Conservation (phyloP, 352 stramenopile genomes). For the Globisporangium echinulatum region DNA sequence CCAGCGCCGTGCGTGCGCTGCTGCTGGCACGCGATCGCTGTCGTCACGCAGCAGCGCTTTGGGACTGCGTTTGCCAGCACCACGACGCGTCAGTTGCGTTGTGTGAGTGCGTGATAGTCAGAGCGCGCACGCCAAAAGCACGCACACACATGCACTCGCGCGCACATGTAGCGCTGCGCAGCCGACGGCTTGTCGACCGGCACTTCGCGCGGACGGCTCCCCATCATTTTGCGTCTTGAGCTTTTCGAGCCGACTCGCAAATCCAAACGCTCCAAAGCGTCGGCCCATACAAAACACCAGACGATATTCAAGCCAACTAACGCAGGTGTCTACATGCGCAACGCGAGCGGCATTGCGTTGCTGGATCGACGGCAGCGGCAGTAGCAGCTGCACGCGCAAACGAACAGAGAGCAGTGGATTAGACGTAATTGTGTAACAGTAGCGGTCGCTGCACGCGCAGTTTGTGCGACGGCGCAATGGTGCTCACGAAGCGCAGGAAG, state of each 20-base stretch:
- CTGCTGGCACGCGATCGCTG: not conserved
- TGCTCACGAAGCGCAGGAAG: slow-evolving; percentile 13
- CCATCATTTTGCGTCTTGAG: not conserved
- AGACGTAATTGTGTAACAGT: no score
- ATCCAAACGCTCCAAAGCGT: no score
- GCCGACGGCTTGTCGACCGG: slow-evolving; percentile 49
- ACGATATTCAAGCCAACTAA: no score
- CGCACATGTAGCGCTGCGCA: slow-evolving; percentile 47
- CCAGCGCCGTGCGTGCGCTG: slow-evolving; percentile 18
- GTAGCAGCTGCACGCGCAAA: no score
- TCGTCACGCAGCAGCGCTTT: slow-evolving; percentile 26
- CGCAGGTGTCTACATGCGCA: no score
- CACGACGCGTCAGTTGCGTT: not conserved
- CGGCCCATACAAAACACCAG: no score
- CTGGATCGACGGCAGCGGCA: no score
- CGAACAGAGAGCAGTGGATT: no score
- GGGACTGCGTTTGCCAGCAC: slow-evolving; percentile 11
- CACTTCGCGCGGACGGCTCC: slow-evolving; percentile 37
- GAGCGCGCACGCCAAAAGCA: not conserved
- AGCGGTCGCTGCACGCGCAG: no score
- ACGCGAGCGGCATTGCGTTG: no score
- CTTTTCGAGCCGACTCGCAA: no score
- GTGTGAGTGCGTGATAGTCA: not conserved
- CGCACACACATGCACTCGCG: not conserved
- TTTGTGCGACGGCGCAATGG: slow-evolving; percentile 6